Evolutionary conservation across 2,329 filamentous ascomycete species (phyloP).

Genomic region (Trichoderma endophyticum): DNA sequence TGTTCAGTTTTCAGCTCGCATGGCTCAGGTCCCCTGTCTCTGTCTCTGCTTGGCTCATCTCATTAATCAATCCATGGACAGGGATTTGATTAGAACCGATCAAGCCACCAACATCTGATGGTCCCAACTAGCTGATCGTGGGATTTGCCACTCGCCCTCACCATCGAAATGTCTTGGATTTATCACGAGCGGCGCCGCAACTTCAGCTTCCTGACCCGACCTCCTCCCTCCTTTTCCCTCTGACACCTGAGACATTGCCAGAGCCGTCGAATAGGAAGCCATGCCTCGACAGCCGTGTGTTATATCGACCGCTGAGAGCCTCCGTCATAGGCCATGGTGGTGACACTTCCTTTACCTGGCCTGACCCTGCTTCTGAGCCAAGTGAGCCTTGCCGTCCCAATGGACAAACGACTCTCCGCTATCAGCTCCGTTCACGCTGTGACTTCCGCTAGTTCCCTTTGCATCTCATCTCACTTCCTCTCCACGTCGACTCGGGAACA

Average conservation of each 20-base stretch:
- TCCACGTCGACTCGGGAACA: neutral
- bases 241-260: constrained; percentile 3
- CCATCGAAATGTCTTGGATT: constrained; percentile 16
- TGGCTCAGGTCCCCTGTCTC: constrained; percentile 1
- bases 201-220: constrained; percentile 1
- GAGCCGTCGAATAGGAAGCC: neutral
- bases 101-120: constrained; percentile 16
- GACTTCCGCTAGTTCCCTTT: neutral
- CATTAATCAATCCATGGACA: constrained; percentile 1
- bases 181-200: constrained; percentile 2
- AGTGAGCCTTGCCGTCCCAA: neutral
- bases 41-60: constrained; percentile 9
- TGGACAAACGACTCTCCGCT: constrained; percentile 6
- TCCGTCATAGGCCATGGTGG: neutral
- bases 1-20: constrained; percentile 4
- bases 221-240: neutral
- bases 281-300: neutral
- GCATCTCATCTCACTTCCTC: neutral
- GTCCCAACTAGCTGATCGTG: constrained; percentile 4
- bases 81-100: constrained; percentile 2
- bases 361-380: neutral
- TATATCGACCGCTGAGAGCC: neutral
- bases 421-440: constrained; percentile 1
- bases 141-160: neutral
- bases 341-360: constrained; percentile 2